Percentiles rank a stretch among this genome's conserved stretches.
These are phyloP conservation scores for Penicillium bovifimosum DNA, from an alignment of 495 filamentous ascomycete species.

Conservation along the genomic window DNA sequence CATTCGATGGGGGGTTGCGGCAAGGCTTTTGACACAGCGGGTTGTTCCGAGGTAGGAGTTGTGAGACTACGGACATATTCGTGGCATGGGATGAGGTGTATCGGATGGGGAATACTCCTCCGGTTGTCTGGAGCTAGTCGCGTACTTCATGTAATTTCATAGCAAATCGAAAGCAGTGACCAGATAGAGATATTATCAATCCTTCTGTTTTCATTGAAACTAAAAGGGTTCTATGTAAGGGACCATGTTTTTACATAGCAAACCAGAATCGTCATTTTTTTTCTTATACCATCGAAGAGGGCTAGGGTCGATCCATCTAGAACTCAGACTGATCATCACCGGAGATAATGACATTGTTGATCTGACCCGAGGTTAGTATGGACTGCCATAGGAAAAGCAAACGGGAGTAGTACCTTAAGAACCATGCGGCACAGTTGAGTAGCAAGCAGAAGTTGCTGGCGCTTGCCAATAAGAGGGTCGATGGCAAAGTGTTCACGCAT, in stretches of 20 bases:
- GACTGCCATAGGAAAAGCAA: background rate
- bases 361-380: constrained; percentile 35
- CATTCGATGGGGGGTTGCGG: background rate
- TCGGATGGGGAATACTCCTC: background rate
- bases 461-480: constrained; percentile 94
- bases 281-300: constrained; percentile 21
- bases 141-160: background rate
- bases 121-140: background rate
- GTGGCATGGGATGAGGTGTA: background rate
- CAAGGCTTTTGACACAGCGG: background rate
- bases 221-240: constrained; percentile 28
- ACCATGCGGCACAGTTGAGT: constrained; percentile 99
- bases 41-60: background rate
- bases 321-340: constrained; percentile 90
- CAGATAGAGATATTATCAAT: constrained; percentile 21
- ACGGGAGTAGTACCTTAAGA: constrained; percentile 64
- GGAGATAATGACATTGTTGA: constrained; percentile 91
- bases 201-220: constrained; percentile 26
- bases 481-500: constrained; percentile 98
- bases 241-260: constrained; percentile 29
- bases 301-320: constrained; percentile 46
- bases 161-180: background rate
- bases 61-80: background rate
- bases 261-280: constrained; percentile 24
- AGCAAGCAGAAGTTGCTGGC: constrained; percentile 90